phyloP scores from a whole-genome alignment of 1,284 basidiomycete species.

The Bondarzewia mesenterica region DNA sequence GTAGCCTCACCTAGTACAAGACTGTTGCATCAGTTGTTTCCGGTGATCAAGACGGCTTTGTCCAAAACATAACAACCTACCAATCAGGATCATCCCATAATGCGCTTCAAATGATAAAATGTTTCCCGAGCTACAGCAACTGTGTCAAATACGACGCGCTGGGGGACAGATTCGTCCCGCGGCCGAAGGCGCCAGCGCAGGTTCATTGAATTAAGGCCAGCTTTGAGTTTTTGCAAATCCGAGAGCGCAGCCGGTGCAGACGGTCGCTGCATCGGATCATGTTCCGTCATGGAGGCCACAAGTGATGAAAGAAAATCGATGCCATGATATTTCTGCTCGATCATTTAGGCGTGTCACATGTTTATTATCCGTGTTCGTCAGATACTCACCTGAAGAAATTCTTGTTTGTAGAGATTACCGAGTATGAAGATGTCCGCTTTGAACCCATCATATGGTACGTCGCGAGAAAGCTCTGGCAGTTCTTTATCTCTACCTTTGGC shows the following conservation, averaged over 20 bases:
- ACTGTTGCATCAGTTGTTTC: no score
- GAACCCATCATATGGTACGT: conserved; percentile 5
- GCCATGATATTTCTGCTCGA: conserved; percentile 12
- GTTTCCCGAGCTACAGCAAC: conserved; percentile 12
- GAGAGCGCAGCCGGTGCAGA: conserved; percentile 9
- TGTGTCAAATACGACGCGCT: conserved; percentile 12
- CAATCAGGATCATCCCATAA: conserved; percentile 3
- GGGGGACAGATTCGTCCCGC: conserved; percentile 7
- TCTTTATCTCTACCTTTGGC: not conserved
- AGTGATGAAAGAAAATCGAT: conserved; percentile 16
- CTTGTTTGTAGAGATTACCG: conserved; percentile 16
- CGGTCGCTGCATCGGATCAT: conserved; percentile 13
- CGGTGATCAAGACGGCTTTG: no score
- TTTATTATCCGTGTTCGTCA: no score
- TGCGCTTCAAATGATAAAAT: conserved; percentile 8
- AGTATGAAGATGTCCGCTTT: conserved; percentile 22
- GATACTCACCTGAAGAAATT: conserved; percentile 16
- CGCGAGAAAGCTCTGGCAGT: not conserved
- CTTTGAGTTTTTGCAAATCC: not conserved
- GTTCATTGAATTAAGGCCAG: not conserved
- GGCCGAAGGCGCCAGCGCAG: conserved; percentile 9
- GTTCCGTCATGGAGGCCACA: conserved; percentile 14
- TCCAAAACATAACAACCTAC: no score
- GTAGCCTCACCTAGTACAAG: no score
- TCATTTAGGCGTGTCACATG: not conserved